Evolutionary conservation across 164 flowering plant species (phyloP).

Genomic region (Hamamelis virginiana): DNA sequence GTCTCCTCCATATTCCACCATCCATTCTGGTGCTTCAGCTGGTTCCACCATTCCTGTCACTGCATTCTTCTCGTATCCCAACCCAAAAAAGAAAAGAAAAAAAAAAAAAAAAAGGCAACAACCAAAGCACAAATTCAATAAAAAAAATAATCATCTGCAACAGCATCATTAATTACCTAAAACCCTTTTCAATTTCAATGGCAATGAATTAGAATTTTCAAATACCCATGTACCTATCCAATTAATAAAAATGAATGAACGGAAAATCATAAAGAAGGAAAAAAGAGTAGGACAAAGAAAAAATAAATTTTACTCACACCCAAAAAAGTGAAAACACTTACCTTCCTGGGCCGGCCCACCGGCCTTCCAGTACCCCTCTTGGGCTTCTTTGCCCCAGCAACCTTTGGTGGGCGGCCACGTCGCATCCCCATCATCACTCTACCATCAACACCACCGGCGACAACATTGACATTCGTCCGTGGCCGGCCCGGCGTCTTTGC

Average conservation of each 20-base stretch:
- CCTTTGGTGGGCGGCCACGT: conserved; percentile 34
- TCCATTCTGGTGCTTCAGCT: conserved; percentile 3
- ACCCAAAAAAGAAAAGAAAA: no score
- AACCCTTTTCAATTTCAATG: no score
- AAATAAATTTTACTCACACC: no score
- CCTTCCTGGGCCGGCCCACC: conserved; percentile 60
- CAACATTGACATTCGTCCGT: background rate
- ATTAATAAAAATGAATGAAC: no score
- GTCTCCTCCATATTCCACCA: conserved; percentile 27
- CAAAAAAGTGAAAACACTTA: background rate
- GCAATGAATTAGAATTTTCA: no score
- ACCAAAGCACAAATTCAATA: background rate
- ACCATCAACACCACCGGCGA: conserved; percentile 2
- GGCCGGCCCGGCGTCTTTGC: background rate
- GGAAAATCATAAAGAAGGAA: no score
- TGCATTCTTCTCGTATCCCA: conserved; percentile 6
- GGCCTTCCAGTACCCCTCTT: conserved; percentile 33
- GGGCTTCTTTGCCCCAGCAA: conserved; percentile 20
- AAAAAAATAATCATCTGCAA: no score
- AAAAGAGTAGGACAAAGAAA: no score
- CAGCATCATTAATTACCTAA: no score
- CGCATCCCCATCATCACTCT: conserved; percentile 13
- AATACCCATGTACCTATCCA: no score
- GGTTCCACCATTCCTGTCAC: background rate
- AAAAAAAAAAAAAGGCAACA: background rate